Evolutionary conservation across 23 red algal genomes (phyloP), one percentile per base, ranked within the genome.

Genomic region (Gracilaria vermiculophylla): DNA sequence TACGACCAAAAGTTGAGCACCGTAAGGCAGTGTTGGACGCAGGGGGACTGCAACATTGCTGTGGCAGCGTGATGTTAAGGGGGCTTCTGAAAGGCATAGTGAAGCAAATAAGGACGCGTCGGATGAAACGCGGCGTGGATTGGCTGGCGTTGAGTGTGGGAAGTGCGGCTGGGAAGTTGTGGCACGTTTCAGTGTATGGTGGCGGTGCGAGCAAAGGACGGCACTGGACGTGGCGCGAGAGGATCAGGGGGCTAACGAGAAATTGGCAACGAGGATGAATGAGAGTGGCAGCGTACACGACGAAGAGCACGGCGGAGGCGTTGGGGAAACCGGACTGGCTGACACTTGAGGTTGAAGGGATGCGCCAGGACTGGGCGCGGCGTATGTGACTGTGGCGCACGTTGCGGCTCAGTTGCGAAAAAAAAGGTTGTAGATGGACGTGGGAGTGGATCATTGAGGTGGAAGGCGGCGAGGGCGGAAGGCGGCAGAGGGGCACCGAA

Each of bases 241-340:
- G 58, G 27, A 64, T 32, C 27, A 31, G 29, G 29, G 29, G 58
- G 5, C 29, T 35, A 64, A 64, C 58, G 29, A 64, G 58, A 61
- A 61, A 61, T 29, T 64, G 58, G 58, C 58, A 64, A 64, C 58
- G 58, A 64, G 58, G 58, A 64, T 35, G 15, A 35, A 31, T 64
- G 58, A 16, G 58, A 64, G 5, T 19, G 35, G 58, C 10, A 64
- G 58, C 10, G 17, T 17, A 64, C 58, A 64, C 58, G 29, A 64
- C 58, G 58, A 25, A 64, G 3, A 34, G 58, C 25, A 31, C 15
- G 58, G 58, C 12, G 15, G 2, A 34, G 58, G 28, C 35, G 58
- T 64, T 34, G 28, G 14, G 58, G 58, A 64, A 35, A 35, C 10
- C n/a, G n/a, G n/a, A n/a, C n/a, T n/a, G n/a, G n/a, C n/a, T n/a